Evolutionary conservation across 2,329 filamentous ascomycete species (phyloP), one percentile per base, ranked within the genome.

Genomic region (Xylariaceae sp.): DNA sequence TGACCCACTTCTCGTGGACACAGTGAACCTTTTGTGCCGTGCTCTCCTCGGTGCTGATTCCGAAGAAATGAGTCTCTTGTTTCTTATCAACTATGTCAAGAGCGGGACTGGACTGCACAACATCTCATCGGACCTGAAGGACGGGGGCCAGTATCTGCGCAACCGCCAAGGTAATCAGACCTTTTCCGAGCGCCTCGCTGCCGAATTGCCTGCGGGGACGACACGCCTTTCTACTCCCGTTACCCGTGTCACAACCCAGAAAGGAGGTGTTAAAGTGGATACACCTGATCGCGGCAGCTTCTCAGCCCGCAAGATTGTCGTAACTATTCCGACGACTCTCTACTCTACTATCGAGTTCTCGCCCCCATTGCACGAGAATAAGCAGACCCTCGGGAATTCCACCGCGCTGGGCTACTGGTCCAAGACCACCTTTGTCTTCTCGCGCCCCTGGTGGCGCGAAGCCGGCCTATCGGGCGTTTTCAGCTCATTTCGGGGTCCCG

Each of bases 61-160:
- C 12, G 20, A 37, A 7, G 53, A 60, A 21, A 62, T 67, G 19
- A 49, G 60, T 52, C 40, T 42, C 23, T 65, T 81, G 1, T 85
- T 72, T 63, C 83, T 86, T 61, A 71, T 86, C 20, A 74, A 82
- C 62, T 84, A 86, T 69, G 80, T 78, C 73, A 79, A 77, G 60
- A 76, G 74, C 10, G 79, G 80, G 2, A 77, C 77, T 3, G 83
- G 84, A 0, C 69, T 85, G 2, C 55, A 81, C 54, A 71, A 76
- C 44, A 81, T 85, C 75, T 73, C 79, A 0, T 82, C 80, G 1
- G 82, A 85, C 61, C 64, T 71, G 20, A 78, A 80, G 53, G 63
- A 75, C 42, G 83, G 83, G 4, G 83, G 78, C 0, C 81, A 85
- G 60, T 75, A 82, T 61, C 71, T 85, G 7, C 75, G 81, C 1